Percentiles rank a stretch among this genome's conserved stretches.
These are phyloP conservation scores for Prunus kanzakura DNA, from an alignment of 306 rosid genomes.

Conservation along the genomic window DNA sequence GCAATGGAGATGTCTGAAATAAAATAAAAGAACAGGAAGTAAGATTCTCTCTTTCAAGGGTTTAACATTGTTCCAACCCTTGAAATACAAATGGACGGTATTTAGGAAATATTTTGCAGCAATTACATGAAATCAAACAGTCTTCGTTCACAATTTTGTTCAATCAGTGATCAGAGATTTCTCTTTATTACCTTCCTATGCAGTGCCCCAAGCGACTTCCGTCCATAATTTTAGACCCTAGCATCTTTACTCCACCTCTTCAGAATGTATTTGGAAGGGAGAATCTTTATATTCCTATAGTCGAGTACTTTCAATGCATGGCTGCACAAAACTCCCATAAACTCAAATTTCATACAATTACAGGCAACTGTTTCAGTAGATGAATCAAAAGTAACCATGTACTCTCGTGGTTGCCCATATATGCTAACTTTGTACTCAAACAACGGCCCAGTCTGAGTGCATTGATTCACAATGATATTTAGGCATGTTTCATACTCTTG, in stretches of 20 bases:
- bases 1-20: no score
- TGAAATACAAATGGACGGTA: not conserved
- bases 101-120: conserved; percentile 7
- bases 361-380: conserved; percentile 46
- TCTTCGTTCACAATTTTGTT: no score
- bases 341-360: conserved; percentile 65
- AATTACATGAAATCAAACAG: not conserved
- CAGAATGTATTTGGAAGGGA: conserved; percentile 48
- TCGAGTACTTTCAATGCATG: conserved; percentile 60
- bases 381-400: conserved; percentile 43
- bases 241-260: conserved; percentile 70
- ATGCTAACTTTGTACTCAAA: conserved; percentile 44
- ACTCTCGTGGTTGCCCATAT: conserved; percentile 47
- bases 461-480: conserved; percentile 43
- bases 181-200: conserved; percentile 4
- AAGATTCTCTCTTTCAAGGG: not conserved
- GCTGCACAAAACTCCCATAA: conserved; percentile 52
- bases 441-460: conserved; percentile 36
- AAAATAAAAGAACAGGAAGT: not conserved
- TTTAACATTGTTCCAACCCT: not conserved
- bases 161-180: no score
- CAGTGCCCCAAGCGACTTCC: not conserved
- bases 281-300: conserved; percentile 50
- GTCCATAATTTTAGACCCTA: conserved; percentile 35
- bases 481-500: conserved; percentile 50